Conservation (phyloP, 2,329 filamentous ascomycete species). For the Cordyceps tenuipes region DNA sequence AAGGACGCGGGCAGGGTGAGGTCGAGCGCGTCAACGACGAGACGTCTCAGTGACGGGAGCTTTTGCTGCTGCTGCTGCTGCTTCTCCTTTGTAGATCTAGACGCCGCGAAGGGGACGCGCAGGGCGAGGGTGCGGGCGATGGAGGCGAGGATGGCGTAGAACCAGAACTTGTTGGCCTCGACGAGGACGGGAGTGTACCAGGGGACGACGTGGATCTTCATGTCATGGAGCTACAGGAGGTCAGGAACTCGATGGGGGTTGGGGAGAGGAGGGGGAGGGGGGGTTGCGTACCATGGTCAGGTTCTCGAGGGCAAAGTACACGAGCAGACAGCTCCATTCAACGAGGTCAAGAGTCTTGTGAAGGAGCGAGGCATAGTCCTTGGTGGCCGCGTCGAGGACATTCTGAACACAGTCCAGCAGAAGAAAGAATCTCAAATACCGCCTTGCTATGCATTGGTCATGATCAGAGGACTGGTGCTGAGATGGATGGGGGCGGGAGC, state of each 20-base stretch:
- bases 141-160: constrained; percentile 12
- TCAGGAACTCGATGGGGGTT: not conserved
- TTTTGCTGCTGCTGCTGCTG: not conserved
- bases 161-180: constrained; percentile 13
- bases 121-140: not conserved
- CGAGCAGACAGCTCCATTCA: constrained; percentile 9
- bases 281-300: constrained; percentile 5
- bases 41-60: not conserved
- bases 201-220: constrained; percentile 9
- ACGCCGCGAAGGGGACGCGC: not conserved
- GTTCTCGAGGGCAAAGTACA: constrained; percentile 12
- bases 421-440: constrained; percentile 11
- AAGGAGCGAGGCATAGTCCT: not conserved
- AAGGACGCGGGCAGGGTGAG: constrained; percentile 10
- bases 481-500: not conserved
- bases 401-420: constrained; percentile 9
- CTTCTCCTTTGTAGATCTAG: not conserved
- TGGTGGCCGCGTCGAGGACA: not conserved
- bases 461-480: not conserved
- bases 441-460: not conserved
- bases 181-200: constrained; percentile 10
- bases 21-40: constrained; percentile 4
- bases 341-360: not conserved
- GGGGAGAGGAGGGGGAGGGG: no score
- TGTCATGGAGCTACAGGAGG: constrained; percentile 4